Percentiles rank a stretch among this genome's conserved stretches.
Conservation (phyloP, 176 grass and related monocot species). For the Dactylis glomerata region DNA sequence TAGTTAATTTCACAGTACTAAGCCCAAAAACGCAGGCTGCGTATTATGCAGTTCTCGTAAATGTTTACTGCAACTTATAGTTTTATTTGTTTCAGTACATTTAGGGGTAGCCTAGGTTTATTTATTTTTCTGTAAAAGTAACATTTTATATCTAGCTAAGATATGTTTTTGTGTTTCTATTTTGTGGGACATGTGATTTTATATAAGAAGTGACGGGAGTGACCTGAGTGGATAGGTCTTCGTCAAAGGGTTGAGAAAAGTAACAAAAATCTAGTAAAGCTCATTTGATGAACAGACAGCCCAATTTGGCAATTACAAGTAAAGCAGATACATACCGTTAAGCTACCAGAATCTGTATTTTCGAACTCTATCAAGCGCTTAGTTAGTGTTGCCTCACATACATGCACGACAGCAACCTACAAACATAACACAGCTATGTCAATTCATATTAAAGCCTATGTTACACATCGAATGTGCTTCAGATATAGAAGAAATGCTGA, state of each 20-base stretch:
- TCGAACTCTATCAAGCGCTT: slow-evolving; percentile 95
- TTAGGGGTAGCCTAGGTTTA: neutral
- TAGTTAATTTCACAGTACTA: neutral
- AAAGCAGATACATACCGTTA: slow-evolving; percentile 59
- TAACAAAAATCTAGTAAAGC: neutral
- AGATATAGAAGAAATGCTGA: neutral
- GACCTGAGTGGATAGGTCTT: neutral
- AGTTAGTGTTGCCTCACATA: slow-evolving; percentile 87
- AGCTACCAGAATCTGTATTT: slow-evolving; percentile 86
- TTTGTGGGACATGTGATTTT: neutral
- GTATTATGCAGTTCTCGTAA: neutral
- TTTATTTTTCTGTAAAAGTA: neutral
- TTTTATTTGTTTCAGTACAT: neutral
- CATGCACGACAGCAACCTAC: slow-evolving; percentile 79
- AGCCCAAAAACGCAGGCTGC: neutral
- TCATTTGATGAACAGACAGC: neutral
- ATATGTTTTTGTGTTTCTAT: neutral
- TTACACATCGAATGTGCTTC: neutral
- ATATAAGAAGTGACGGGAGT: neutral
- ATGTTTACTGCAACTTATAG: neutral
- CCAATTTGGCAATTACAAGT: slow-evolving; percentile 5
- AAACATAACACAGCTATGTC: slow-evolving; percentile 32
- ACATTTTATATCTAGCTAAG: neutral
- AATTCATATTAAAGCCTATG: neutral
- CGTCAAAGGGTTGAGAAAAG: neutral